phyloP scores from a whole-genome alignment of 108 stramenopile genomes.

The Licmophora abbreviata region DNA sequence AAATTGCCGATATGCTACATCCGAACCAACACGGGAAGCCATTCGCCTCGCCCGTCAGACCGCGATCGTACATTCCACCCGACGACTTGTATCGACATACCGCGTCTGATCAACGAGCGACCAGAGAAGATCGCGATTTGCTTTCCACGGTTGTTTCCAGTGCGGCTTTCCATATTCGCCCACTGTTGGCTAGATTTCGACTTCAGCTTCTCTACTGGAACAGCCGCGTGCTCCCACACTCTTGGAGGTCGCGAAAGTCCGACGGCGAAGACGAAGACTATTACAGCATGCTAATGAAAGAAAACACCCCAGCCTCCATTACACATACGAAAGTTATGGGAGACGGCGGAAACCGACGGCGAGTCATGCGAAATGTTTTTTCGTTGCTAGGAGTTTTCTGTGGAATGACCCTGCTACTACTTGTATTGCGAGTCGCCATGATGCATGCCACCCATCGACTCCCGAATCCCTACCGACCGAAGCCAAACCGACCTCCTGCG shows the following conservation, averaged over 20 bases:
- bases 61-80: too few relatives aligned
- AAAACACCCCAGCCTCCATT: background rate
- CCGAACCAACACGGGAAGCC: slow-evolving; percentile 7
- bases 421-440: slow-evolving; percentile 4
- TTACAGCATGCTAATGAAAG: background rate
- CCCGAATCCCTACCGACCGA: too few relatives aligned
- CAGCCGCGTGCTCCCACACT: background rate
- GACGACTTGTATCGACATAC: too few relatives aligned
- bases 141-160: too few relatives aligned
- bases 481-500: background rate
- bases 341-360: background rate
- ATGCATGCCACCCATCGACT: background rate
- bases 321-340: background rate
- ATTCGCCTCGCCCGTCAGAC: too few relatives aligned
- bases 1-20: slow-evolving; percentile 10
- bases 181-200: too few relatives aligned
- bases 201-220: slow-evolving; percentile 1
- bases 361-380: background rate
- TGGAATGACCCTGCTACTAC: background rate
- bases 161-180: too few relatives aligned
- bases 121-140: too few relatives aligned
- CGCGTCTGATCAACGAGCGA: too few relatives aligned
- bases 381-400: background rate
- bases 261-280: slow-evolving; percentile 1
- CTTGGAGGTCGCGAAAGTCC: background rate